Percentiles rank a stretch among this genome's conserved stretches.
These are phyloP conservation scores for Chimonanthus praecox DNA, from an alignment of 164 flowering plant genomes.

Conservation along the genomic window DNA sequence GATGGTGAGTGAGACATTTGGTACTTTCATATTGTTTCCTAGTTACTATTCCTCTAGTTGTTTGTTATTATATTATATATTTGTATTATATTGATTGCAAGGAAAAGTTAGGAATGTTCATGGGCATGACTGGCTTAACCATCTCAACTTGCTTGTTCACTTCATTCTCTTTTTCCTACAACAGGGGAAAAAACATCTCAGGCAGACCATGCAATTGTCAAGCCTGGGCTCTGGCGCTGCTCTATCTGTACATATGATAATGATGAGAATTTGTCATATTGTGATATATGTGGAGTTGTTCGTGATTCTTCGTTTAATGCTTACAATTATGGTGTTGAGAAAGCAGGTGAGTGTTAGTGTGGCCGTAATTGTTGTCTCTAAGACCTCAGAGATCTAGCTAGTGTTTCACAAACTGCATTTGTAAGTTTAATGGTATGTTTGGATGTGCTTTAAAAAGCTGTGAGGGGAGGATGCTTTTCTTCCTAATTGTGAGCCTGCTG, in stretches of 20 bases:
- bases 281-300: conserved; percentile 93
- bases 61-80: neutral
- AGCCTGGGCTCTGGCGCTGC: conserved; percentile 65
- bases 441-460: neutral
- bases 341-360: conserved; percentile 37
- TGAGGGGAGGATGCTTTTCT: neutral
- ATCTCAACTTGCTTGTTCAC: neutral
- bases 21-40: neutral
- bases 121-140: neutral
- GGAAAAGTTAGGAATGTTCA: neutral
- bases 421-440: neutral
- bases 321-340: conserved; percentile 20
- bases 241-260: conserved; percentile 89
- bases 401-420: neutral
- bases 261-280: conserved; percentile 51
- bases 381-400: neutral
- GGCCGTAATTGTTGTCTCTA: neutral
- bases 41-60: neutral
- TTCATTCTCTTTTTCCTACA: conserved; percentile 4
- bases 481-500: neutral
- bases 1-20: conserved; percentile 28
- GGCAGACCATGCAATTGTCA: conserved; percentile 19
- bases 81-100: neutral
- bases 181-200: conserved; percentile 27
- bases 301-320: conserved; percentile 42